Evolutionary conservation across 345 rosid species (phyloP), one percentile per base, ranked within the genome.

Genomic region (Eutrema heterophyllum): DNA sequence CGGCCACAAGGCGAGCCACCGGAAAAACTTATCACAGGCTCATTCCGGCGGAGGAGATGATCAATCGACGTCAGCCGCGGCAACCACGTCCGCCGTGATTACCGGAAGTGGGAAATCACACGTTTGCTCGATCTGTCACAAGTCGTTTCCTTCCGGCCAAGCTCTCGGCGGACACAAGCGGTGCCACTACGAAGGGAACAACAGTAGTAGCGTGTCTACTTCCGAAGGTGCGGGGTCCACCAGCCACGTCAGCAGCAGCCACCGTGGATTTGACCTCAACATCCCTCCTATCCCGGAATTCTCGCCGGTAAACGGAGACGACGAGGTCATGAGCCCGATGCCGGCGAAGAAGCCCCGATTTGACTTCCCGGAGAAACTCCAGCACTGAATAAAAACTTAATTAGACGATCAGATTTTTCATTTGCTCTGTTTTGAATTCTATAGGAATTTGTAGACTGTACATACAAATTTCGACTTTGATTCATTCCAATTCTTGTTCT

Each of bases 131-230:
- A 81, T 87, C 35, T 89, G 95, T 68, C 68, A 81, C 75, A 89
- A 85, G 81, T 70, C 78, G 8, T 89, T 89, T 54, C 66, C 88
- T 2, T 81, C 92, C 2, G 95, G 95, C 15, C 95, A 89, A 84
- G 95, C 92, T 32, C 77, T 89, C 0, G 95, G 95, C 8, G 95
- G 95, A 7, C 95, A 89, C 78, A 89, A 89, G 72, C 75, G 95
- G 21, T 79, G 95, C 49, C 95, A 89, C 80, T 89, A 85, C 60
- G 95, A 86, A 63, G 89, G 83, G 13, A 53, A 51, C 38, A 70
- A 61, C 64, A 62, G 3, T 57, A 82, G 84, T 61, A 81, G 77
- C 45, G 78, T 79, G 58, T 70, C 85, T 4, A 58, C 78, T 4
- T 84, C 88, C 0, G 91, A 82, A 68, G 87, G 87, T 1, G 83